phyloP scores from a whole-genome alignment of 2,329 filamentous ascomycete genomes.

The Neofusicoccum umdonicola region DNA sequence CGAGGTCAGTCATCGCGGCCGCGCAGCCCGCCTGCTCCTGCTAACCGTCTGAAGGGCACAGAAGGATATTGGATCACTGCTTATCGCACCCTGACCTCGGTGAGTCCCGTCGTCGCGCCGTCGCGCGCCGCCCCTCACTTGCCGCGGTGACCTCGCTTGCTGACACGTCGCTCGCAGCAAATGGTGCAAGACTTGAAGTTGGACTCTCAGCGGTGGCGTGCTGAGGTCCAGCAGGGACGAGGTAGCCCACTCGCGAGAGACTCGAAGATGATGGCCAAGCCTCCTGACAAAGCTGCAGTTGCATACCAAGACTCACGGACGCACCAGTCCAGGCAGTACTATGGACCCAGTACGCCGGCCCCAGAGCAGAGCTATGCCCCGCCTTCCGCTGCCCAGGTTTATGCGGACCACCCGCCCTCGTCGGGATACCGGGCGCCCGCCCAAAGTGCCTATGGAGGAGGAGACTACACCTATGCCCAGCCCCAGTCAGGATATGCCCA shows the following conservation, averaged over 20 bases:
- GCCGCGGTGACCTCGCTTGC: not conserved
- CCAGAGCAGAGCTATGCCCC: conserved; percentile 20
- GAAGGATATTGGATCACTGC: conserved; percentile 52
- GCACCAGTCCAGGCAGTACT: conserved; percentile 43
- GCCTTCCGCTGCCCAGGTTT: conserved; percentile 25
- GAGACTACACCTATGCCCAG: conserved; percentile 28
- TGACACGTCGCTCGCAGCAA: conserved; percentile 32
- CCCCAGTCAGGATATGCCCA: conserved; percentile 35
- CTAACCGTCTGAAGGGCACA: conserved; percentile 34
- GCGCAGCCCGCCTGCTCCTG: not conserved
- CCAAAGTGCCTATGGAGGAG: conserved; percentile 18
- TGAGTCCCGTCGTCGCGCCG: conserved; percentile 28
- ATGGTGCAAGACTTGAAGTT: conserved; percentile 51
- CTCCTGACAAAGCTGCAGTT: conserved; percentile 46
- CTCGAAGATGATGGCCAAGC: conserved; percentile 43
- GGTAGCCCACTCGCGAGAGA: conserved; percentile 46
- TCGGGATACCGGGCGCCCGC: conserved; percentile 24
- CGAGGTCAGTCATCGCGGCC: conserved; percentile 34
- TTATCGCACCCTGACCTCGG: conserved; percentile 50
- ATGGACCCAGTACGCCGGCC: conserved; percentile 29
- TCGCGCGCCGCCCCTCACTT: not conserved
- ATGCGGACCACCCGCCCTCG: conserved; percentile 33
- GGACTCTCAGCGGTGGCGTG: conserved; percentile 48
- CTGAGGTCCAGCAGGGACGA: conserved; percentile 38
- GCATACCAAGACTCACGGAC: conserved; percentile 44